Base-by-base conservation (phyloP, 1,284 basidiomycete genomes). In the Chiua sp. region DNA sequence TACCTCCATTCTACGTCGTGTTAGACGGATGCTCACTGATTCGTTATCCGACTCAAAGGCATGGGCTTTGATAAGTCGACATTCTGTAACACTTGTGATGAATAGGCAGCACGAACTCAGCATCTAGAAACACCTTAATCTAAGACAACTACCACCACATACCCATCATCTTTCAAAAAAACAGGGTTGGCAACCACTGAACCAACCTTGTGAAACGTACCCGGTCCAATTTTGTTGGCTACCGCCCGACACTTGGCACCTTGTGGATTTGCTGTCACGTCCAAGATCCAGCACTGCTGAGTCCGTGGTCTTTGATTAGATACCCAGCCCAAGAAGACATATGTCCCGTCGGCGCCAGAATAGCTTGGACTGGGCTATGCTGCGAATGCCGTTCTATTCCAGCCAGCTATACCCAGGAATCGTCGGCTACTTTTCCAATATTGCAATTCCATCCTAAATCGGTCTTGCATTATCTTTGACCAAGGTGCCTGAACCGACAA, bases 161-260 rank as follows among this genome's bases (percentile, higher is more conserved):
- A 48, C 28, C 7, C 22, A 48, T 48, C 13, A 18, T 26, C 28
- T 18, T 23, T 26, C 22, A 12, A 26, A 3, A 48, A 12, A 22
- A 18, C 47, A 15, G 22, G 47, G 47, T 30, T 48, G 28, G 47
- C n/a, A 48, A n/a, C 28, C 47, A 51, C 52, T 10, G 55, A 35
- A 32, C 55, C 55, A 18, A 56, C 51, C 48, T 56, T 56, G 28
- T 30, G 28, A 16, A 50, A 56, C 22, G 48, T 44, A 12, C 26
- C 15, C 22, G 46, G 30, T 22, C n/a, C 30, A 30, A 23, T 39
- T 33, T 33, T 51, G 20, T 56, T 56, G 33, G 55, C 55, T 35
- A 56, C 26, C 32, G 51, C 32, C 55, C 55, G 51, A n/a, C 47
- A 26, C 35, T 15, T n/a, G 16, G 35, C 55, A 39, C 18, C 20